These are phyloP conservation scores for Agaricus blazei DNA, from an alignment of 768 basidiomycete genomes.

Conservation along the genomic window DNA sequence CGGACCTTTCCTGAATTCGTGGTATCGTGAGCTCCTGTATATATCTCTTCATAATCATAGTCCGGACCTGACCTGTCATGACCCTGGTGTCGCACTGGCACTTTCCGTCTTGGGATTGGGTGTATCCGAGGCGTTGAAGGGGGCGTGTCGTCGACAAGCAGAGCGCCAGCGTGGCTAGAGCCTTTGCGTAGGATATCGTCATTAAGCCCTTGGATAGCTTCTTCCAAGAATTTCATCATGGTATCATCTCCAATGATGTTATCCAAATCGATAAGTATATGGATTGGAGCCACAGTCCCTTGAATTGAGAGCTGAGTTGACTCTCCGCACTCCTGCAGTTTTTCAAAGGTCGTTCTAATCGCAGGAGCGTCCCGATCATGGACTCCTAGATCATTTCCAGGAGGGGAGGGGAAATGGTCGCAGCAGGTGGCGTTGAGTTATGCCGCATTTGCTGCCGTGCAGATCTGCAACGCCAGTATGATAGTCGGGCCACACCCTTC, in stretches of 20 bases:
- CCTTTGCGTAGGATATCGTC: too few relatives aligned
- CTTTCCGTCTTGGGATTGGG: conserved; percentile 30
- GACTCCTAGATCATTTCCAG: not conserved
- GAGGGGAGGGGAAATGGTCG: not conserved
- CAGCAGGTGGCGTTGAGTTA: not conserved
- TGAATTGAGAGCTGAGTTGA: conserved; percentile 21
- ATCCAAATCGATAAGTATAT: conserved; percentile 71
- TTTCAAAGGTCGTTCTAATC: not conserved
- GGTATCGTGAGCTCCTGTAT: not conserved
- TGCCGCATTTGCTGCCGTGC: conserved; percentile 1
- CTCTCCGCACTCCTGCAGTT: not conserved
- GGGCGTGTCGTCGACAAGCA: conserved; percentile 25
- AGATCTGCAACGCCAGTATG: conserved; percentile 55
- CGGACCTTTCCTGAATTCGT: not conserved
- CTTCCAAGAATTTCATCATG: conserved; percentile 45
- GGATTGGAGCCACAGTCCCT: conserved; percentile 55
- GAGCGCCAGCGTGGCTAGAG: not conserved
- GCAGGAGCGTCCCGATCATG: not conserved
- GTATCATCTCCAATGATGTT: conserved; percentile 31
- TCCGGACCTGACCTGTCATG: conserved; percentile 57
- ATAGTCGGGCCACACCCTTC: conserved; percentile 42
- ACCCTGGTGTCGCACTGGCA: conserved; percentile 42
- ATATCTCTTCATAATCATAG: conserved; percentile 33
- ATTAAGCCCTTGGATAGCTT: conserved; percentile 14
- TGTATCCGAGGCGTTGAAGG: conserved; percentile 30